phyloP scores from a whole-genome alignment of 23 red algal genomes.

The Chondrus crispus region DNA sequence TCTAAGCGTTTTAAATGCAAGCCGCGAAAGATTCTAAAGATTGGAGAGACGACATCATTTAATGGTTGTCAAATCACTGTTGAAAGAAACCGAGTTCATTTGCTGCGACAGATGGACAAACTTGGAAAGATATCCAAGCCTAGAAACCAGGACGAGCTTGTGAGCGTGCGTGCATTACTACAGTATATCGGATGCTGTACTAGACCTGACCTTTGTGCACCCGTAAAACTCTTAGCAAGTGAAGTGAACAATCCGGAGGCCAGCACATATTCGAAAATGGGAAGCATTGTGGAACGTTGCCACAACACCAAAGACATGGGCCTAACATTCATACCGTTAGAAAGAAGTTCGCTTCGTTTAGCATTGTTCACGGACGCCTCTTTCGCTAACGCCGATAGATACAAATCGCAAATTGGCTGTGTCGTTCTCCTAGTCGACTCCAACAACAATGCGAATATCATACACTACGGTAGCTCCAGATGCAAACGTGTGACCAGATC shows the following conservation, averaged over 20 bases:
- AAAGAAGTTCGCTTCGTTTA: not conserved
- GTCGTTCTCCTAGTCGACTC: not conserved
- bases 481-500: not conserved
- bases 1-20: not conserved
- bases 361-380: not conserved
- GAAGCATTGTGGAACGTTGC: not conserved
- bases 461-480: not conserved
- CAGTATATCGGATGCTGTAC: not conserved
- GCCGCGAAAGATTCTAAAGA: not conserved
- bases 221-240: not conserved
- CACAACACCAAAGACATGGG: not conserved
- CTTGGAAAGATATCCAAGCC: not conserved
- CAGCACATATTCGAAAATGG: not conserved
- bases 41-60: not conserved
- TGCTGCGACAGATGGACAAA: not conserved
- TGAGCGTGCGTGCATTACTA: not conserved
- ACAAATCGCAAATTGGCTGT: slow-evolving; percentile 3
- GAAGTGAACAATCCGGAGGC: not conserved
- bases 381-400: not conserved
- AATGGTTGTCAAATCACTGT: not conserved
- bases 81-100: not conserved
- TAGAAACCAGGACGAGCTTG: not conserved
- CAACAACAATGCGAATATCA: not conserved
- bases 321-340: not conserved
- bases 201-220: not conserved